These are phyloP conservation scores for Vinca major DNA, from an alignment of 305 asterid genomes.

Conservation along the genomic window DNA sequence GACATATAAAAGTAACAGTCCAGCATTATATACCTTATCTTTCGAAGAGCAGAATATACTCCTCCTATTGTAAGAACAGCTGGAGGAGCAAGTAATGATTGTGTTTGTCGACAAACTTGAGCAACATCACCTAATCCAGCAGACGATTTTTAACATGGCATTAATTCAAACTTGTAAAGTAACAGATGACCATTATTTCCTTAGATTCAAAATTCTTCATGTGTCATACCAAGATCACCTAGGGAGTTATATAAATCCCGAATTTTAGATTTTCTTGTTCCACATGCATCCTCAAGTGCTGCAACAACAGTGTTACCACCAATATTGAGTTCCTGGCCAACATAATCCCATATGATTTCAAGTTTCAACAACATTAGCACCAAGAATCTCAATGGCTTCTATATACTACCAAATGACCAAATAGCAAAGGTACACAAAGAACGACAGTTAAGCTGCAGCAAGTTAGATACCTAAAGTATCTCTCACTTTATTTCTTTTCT, in stretches of 20 bases:
- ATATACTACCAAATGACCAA: not conserved
- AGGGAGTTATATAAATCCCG: slow-evolving; percentile 53
- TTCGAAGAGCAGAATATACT: slow-evolving; percentile 52
- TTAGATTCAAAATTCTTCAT: slow-evolving; percentile 5
- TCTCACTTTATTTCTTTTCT: not conserved
- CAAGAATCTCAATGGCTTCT: not conserved
- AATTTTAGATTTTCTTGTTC: slow-evolving; percentile 63
- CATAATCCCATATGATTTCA: slow-evolving; percentile 13
- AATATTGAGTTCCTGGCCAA: slow-evolving; percentile 72
- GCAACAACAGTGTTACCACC: slow-evolving; percentile 67
- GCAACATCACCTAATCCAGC: slow-evolving; percentile 87
- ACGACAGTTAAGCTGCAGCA: not conserved
- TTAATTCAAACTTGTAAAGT: slow-evolving; percentile 9
- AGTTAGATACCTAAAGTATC: not conserved
- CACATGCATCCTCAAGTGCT: slow-evolving; percentile 82
- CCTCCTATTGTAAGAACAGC: slow-evolving; percentile 68
- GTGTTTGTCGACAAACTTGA: slow-evolving; percentile 81
- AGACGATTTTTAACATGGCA: slow-evolving; percentile 17
- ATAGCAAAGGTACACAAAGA: not conserved
- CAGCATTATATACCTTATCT: slow-evolving; percentile 54
- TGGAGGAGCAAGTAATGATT: slow-evolving; percentile 74
- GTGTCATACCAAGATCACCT: slow-evolving; percentile 77
- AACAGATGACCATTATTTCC: slow-evolving; percentile 6
- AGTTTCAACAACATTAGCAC: not conserved
- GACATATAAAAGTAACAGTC: not conserved